Base-by-base conservation (phyloP, 148 eudicot genomes). In the Fagopyrum esculentum region DNA sequence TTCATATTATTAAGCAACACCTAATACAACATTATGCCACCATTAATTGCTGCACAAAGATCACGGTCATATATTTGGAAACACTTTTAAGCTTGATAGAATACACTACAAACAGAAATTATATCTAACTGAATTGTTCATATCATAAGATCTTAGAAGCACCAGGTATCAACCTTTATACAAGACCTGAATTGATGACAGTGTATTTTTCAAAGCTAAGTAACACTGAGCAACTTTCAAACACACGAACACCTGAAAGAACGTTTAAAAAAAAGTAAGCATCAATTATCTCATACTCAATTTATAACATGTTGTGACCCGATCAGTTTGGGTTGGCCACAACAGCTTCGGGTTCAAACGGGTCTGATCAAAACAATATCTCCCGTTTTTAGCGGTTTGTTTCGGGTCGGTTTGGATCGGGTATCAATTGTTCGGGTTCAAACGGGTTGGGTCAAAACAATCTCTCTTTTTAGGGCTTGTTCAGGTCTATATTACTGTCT, bases 191-290 rank as follows among this genome's bases (percentile, higher is more conserved):
- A 91, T 88, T 59, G 98, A 90, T 78, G 81, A 79, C 68, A 68
- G 61, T 74, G 83, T 70, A 77, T 87, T 78, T 76, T 76, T 79
- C 52, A 88, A 30, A 66, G 83, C 80, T 5, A 73, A 73, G 83
- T 82, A 86, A 86, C 98, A 94, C 55, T 78, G 82, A 45, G 93
- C 98, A 69, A 94, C 86, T 81, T 85, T 90, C 77, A 89, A 49
- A 83, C 81, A 57, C 66, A 91, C 63, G 49, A 79, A 75, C n/a
- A 88, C 97, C 97, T 93, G 74, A 76, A n/a, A 74, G 61, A 48
- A 30, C 71, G 43, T 22, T 66, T 13, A 7, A 3, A 30, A 66
- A 5, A 40, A 66, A 63, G 45, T 5, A 40, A 35, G 46, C 71
- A 66, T 12, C 46, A 66, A 35, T 66, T n/a, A n/a, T n/a, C n/a